A percentile compares a stretch with the other conserved stretches of the same genome.
phyloP scores from a whole-genome alignment of 2,329 filamentous ascomycete species.

The Myriosclerotinia scirpicola region DNA sequence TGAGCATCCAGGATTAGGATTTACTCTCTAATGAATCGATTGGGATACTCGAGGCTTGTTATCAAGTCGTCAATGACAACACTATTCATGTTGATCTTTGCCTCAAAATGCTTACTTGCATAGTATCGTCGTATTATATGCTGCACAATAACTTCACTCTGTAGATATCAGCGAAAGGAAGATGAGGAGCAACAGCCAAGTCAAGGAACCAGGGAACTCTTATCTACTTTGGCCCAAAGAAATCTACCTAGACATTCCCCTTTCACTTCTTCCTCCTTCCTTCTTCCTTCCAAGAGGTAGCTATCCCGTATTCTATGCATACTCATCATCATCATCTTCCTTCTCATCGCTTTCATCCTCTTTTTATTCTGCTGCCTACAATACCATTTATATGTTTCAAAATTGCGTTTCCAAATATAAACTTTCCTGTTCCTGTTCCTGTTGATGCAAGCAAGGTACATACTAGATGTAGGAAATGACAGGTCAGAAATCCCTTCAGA shows the following conservation, averaged over 20 bases:
- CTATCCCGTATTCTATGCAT: slow-evolving; percentile 22
- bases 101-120: slow-evolving; percentile 5
- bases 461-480: slow-evolving; percentile 16
- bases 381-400: neutral
- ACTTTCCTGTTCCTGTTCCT: neutral
- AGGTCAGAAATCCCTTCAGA: slow-evolving; percentile 22
- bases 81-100: slow-evolving; percentile 11
- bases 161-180: slow-evolving; percentile 13
- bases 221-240: slow-evolving; percentile 13
- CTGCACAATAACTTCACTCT: slow-evolving; percentile 3
- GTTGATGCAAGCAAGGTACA: slow-evolving; percentile 20
- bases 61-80: slow-evolving; percentile 9
- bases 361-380: slow-evolving; percentile 21
- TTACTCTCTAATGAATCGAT: neutral
- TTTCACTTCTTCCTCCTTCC: neutral
- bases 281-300: slow-evolving; percentile 1
- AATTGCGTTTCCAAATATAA: slow-evolving; percentile 21
- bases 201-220: slow-evolving; percentile 6
- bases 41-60: neutral
- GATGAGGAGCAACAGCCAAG: slow-evolving; percentile 17
- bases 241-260: slow-evolving; percentile 13
- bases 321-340: neutral
- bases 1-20: slow-evolving; percentile 1
- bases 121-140: neutral
- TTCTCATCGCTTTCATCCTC: slow-evolving; percentile 6